Conservation (phyloP, 441 rosid genomes). For the Gossypium trilobum region DNA sequence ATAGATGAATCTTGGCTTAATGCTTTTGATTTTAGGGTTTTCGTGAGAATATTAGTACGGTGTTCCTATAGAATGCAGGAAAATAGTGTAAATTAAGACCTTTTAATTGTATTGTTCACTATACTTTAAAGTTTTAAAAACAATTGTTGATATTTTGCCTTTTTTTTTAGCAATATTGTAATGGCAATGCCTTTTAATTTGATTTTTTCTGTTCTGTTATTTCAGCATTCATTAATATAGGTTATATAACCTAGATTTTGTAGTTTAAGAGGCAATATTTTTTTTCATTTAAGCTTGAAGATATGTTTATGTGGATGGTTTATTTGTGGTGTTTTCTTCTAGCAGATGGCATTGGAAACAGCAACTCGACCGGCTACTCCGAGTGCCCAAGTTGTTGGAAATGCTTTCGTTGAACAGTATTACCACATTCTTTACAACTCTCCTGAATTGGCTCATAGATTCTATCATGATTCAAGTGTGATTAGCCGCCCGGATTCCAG, state of each 20-base stretch:
- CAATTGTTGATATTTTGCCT: background rate
- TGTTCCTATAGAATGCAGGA: background rate
- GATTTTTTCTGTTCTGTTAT: background rate
- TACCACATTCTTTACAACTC: slow-evolving; percentile 76
- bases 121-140: background rate
- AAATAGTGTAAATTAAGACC: background rate
- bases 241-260: background rate
- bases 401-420: slow-evolving; percentile 86
- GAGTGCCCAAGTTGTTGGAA: slow-evolving; percentile 75
- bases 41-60: background rate
- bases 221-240: background rate
- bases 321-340: background rate
- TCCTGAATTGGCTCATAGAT: slow-evolving; percentile 66
- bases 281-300: background rate
- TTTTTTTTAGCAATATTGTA: background rate
- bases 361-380: slow-evolving; percentile 32
- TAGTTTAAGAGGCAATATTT: background rate
- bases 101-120: slow-evolving; percentile 1
- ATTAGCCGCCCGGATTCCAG: slow-evolving; percentile 62
- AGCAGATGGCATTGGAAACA: slow-evolving; percentile 41
- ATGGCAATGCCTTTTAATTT: background rate
- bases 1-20: background rate
- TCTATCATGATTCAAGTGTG: slow-evolving; percentile 82
- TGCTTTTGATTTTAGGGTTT: slow-evolving; percentile 8
- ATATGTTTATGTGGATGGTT: background rate